phyloP scores from a whole-genome alignment of 2,329 filamentous ascomycete species.

The Cryphonectria naterciae region DNA sequence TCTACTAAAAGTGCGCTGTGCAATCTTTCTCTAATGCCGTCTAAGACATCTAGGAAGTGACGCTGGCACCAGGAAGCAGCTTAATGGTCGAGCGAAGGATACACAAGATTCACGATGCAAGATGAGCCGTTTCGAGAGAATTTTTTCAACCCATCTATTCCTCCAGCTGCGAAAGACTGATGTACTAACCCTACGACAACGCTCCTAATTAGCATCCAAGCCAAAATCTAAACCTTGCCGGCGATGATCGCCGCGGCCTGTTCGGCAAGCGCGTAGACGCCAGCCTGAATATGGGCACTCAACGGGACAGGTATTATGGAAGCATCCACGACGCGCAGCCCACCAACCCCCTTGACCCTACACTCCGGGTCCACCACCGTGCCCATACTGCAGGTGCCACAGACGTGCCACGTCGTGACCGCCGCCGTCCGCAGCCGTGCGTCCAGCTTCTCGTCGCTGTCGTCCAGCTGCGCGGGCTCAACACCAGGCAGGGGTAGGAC shows the following conservation, averaged over 20 bases:
- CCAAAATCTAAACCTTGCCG: background rate
- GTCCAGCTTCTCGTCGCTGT: slow-evolving; percentile 38
- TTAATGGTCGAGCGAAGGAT: background rate
- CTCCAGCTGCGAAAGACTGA: background rate
- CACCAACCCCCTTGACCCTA: slow-evolving; percentile 42
- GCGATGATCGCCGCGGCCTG: slow-evolving; percentile 19
- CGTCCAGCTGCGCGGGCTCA: slow-evolving; percentile 30
- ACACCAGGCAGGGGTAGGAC: slow-evolving; percentile 30
- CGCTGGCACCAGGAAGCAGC: background rate
- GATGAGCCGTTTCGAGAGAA: no score
- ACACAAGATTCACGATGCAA: no score
- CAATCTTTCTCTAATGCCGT: background rate
- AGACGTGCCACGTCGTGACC: slow-evolving; percentile 37
- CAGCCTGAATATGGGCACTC: slow-evolving; percentile 23
- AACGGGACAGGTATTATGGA: slow-evolving; percentile 39
- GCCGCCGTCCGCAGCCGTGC: slow-evolving; percentile 28
- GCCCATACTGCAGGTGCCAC: slow-evolving; percentile 40
- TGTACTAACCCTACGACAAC: background rate
- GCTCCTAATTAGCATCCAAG: background rate
- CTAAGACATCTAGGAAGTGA: background rate
- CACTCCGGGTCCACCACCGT: slow-evolving; percentile 40
- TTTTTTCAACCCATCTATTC: no score
- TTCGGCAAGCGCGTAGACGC: slow-evolving; percentile 18
- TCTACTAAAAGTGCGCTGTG: background rate
- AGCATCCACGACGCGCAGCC: slow-evolving; percentile 46